Percentiles rank a stretch among this genome's conserved stretches.
Conservation (phyloP, 2,329 filamentous ascomycete genomes). For the Penicillium brasilianum region DNA sequence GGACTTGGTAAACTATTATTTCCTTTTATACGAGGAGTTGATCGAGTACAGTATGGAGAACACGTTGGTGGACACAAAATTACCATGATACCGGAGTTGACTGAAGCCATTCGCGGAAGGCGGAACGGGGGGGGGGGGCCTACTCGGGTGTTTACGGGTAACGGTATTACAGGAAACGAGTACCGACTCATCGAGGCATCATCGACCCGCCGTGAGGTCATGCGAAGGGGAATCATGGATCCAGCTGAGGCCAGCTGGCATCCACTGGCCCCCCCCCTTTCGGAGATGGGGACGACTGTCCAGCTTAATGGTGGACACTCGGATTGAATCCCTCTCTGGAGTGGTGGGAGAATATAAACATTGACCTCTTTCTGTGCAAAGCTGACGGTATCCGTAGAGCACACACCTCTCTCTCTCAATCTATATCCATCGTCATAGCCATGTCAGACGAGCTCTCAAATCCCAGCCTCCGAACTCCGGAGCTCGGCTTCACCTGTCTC, state of each 20-base stretch:
- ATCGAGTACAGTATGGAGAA: not conserved
- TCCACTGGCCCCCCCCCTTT: too few relatives aligned
- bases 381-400: not conserved
- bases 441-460: not conserved
- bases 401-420: not conserved
- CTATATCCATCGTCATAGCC: not conserved
- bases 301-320: too few relatives aligned
- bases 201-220: slow-evolving; percentile 31
- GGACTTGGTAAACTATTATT: not conserved
- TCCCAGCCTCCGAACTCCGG: slow-evolving; percentile 7
- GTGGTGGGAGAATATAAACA: too few relatives aligned
- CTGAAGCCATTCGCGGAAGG: not conserved
- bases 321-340: too few relatives aligned
- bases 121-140: not conserved
- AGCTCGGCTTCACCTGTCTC: slow-evolving; percentile 11
- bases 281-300: too few relatives aligned
- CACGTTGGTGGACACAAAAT: not conserved
- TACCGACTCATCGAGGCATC: slow-evolving; percentile 24
- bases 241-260: slow-evolving; percentile 20
- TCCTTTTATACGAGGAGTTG: not conserved
- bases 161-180: slow-evolving; percentile 17
- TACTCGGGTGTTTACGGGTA: slow-evolving; percentile 26
- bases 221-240: slow-evolving; percentile 15
- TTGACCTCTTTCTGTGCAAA: too few relatives aligned
- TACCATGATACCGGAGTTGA: not conserved